phyloP scores from a whole-genome alignment of 768 basidiomycete genomes.

The Suillus placidus region DNA sequence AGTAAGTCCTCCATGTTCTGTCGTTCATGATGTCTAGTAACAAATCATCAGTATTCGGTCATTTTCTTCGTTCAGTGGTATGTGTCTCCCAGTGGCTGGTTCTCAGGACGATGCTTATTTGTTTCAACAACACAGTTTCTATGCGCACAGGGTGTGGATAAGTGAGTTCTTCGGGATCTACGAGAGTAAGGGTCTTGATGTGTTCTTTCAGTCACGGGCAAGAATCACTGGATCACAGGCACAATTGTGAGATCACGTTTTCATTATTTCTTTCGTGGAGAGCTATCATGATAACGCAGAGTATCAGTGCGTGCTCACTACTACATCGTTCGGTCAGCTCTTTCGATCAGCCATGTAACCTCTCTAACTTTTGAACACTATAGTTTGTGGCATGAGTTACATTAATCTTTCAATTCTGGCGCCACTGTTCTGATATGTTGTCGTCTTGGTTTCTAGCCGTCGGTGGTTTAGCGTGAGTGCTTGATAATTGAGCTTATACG shows the following conservation, averaged over 20 bases:
- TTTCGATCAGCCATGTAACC: constrained; percentile 5
- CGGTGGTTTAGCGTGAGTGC: not conserved
- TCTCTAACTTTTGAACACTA: not conserved
- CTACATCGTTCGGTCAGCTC: constrained; percentile 13
- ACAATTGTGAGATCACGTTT: not conserved
- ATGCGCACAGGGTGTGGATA: constrained; percentile 31
- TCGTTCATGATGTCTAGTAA: not conserved
- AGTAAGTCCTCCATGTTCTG: not conserved
- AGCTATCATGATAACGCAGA: constrained; percentile 8
- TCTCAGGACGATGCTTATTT: not conserved
- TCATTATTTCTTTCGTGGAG: not conserved
- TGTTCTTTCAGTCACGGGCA: constrained; percentile 19
- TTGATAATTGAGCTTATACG: not conserved
- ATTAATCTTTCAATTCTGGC: not conserved
- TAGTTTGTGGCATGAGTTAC: constrained; percentile 23
- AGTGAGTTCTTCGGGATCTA: constrained; percentile 16
- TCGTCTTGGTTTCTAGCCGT: constrained; percentile 5
- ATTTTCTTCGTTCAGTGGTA: constrained; percentile 27
- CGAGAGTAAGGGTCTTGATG: not conserved
- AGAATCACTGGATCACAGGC: constrained; percentile 18
- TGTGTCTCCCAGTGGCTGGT: not conserved
- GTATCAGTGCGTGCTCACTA: constrained; percentile 5
- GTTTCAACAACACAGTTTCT: constrained; percentile 20
- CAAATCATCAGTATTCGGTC: constrained; percentile 16
- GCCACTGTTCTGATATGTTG: not conserved